Base-by-base conservation (phyloP, 192 early-diverging fungal genomes). In the Endogone sp. region DNA sequence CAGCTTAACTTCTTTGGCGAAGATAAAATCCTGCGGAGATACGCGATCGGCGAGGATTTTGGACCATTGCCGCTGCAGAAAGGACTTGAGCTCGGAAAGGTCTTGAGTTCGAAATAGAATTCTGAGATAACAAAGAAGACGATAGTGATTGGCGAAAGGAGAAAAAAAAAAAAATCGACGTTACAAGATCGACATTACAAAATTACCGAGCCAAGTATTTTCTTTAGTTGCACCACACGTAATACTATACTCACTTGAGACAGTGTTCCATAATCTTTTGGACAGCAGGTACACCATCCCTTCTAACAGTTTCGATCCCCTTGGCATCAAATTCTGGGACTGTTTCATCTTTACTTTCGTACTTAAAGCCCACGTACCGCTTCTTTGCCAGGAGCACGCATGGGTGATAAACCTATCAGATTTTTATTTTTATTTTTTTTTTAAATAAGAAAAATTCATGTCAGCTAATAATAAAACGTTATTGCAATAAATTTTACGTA, bases 301-400 rank as follows among this genome's bases (percentile, higher is more conserved):
- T 78, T 29, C 95, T 82, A 16, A 98, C 92, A 8, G 94, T 96
- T 76, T 98, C 96, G 65, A 96, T 95, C 2, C 96, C 96, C 75
- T 98, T 98, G 32, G 90, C 94, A 68, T 98, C 96, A 87, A 97
- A 91, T 13, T 80, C 80, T 1, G 93, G 92, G 58, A 87, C 86
- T 2, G 61, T 79, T 62, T 94, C 87, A 3, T 84, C 75, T 9
- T 67, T 64, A 2, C 72, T 78, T 70, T 93, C 91, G 74, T 82
- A 97, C 75, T 88, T 93, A 80, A 87, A 91, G 0, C 96, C 96
- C 4, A 93, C 92, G 69, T 98, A 98, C 26, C 95, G 83, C 76
- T 97, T 98, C 71, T 97, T 97, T n/a, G 95, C 86, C 21, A 95
- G 77, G 64, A 98, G 66, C 3, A 98, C 78, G 67, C 91, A 93